phyloP scores from a whole-genome alignment of 1,139 yeast species.

The Blastobotrys niveus region DNA sequence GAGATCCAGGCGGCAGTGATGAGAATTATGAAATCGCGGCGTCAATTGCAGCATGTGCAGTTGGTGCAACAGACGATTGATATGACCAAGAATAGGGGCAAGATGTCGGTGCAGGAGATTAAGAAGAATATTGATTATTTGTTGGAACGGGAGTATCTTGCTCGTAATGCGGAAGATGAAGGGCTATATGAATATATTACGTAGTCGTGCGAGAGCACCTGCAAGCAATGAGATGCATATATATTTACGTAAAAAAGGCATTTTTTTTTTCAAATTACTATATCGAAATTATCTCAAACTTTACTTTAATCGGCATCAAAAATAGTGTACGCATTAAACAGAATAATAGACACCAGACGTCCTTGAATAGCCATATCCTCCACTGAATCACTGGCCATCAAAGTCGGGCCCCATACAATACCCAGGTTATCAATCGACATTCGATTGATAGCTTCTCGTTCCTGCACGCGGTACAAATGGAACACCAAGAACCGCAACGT shows the following conservation, averaged over 20 bases:
- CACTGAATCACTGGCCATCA: conserved; percentile 62
- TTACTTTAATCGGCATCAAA: conserved; percentile 67
- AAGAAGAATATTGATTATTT: conserved; percentile 34
- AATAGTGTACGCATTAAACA: conserved; percentile 78
- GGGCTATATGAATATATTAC: conserved; percentile 3
- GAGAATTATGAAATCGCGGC: conserved; percentile 34
- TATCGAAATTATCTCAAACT: too few species aligned
- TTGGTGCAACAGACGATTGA: conserved; percentile 33
- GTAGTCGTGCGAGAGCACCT: background rate
- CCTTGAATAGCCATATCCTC: conserved; percentile 80
- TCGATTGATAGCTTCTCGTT: conserved; percentile 57
- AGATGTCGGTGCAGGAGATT: conserved; percentile 28
- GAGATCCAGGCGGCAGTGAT: conserved; percentile 37
- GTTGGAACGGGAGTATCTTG: conserved; percentile 32
- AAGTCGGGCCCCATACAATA: conserved; percentile 91
- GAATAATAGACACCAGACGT: conserved; percentile 74
- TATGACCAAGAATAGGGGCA: conserved; percentile 29
- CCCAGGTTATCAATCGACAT: conserved; percentile 79
- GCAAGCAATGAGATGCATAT: too few species aligned
- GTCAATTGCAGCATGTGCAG: conserved; percentile 32
- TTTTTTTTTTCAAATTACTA: too few species aligned
- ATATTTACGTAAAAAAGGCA: too few species aligned
- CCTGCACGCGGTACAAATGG: conserved; percentile 73
- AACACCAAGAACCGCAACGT: conserved; percentile 77
- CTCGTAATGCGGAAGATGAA: conserved; percentile 20